A percentile compares a stretch with the other conserved stretches of the same genome.
These are phyloP conservation scores for Ogataea nakhonphanomensis DNA, from an alignment of 805 yeast species.

Conservation along the genomic window DNA sequence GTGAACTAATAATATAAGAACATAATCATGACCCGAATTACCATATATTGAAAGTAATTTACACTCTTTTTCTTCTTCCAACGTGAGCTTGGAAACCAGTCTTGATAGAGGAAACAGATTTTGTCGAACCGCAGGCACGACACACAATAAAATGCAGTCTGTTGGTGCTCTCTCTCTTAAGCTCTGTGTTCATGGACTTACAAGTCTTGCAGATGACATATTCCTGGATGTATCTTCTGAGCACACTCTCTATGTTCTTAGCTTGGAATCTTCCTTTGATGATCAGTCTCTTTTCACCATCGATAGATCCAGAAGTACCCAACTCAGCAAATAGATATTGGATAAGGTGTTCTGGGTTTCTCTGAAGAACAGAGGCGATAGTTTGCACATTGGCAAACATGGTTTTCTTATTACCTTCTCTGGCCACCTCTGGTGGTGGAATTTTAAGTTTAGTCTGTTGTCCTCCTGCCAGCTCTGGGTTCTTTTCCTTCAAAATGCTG, in stretches of 20 bases:
- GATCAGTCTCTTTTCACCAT: conserved; percentile 94
- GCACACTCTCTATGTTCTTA: conserved; percentile 92
- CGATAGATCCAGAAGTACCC: conserved; percentile 99
- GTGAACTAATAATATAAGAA: conserved; percentile 1
- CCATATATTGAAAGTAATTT: conserved; percentile 10
- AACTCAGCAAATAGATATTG: conserved; percentile 96
- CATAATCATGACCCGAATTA: conserved; percentile 5
- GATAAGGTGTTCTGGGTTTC: conserved; percentile 95
- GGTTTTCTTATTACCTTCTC: conserved; percentile 97
- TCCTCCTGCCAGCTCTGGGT: conserved; percentile 98
- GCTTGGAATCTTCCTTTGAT: conserved; percentile 98
- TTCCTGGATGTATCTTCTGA: conserved; percentile 94
- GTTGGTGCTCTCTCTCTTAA: conserved; percentile 92
- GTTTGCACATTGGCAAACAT: conserved; percentile 94
- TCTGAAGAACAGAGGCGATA: conserved; percentile 88
- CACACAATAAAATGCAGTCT: conserved; percentile 97
- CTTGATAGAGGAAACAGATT: conserved; percentile 95
- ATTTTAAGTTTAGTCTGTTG: conserved; percentile 90
- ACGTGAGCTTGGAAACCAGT: conserved; percentile 99
- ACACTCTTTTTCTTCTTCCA: conserved; percentile 77
- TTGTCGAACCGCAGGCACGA: conserved; percentile 95
- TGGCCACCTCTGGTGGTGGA: conserved; percentile 94
- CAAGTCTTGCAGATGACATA: conserved; percentile 99
- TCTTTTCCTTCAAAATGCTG: conserved; percentile 79
- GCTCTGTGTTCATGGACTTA: conserved; percentile 93